Base-by-base conservation (phyloP, 768 basidiomycete species). In the Podaxis pistillaris region DNA sequence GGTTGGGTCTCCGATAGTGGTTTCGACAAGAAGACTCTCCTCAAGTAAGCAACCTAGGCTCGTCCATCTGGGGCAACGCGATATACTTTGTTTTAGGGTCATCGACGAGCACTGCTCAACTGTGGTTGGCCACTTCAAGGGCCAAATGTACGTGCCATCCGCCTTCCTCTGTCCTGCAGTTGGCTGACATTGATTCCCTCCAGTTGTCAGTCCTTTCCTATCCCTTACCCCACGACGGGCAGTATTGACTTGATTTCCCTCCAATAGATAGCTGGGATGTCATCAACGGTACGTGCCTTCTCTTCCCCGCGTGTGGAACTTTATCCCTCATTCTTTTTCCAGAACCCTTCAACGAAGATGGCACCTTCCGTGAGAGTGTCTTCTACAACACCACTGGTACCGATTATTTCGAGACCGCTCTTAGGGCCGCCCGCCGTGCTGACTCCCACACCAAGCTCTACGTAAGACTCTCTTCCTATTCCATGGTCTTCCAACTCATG, bases 291-390 rank as follows among this genome's bases (percentile, higher is more conserved):
- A 47, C 2, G 64, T 33, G 6, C 55, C 13, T 49, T 30, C 9
- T 30, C 30, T 56, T 36, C 44, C n/a, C 37, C n/a, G 38, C 5
- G 6, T 9, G 30, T 1, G 30, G 1, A 33, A 4, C 15, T 28
- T 9, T 17, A 17, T 49, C 46, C 7, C 46, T 24, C 30, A 38
- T 24, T 17, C 28, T 30, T 24, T 28, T 28, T 11, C 24, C 62
- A 79, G 78, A 86, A 70, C 78, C 82, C 17, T 83, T 86, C 75
- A 83, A 86, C 65, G 86, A 86, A 38, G 78, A 86, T 65, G 86
- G 86, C 24, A 85, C 84, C 13, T 83, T 75, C 73, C 81, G 85
- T 49, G 56, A 71, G n/a, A 73, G 78, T 58, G 77, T 87, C n/a
- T 87, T 85, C 74, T 85, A 75, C 73, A 78, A 78, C 65, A 80